Evolutionary conservation across 2,329 filamentous ascomycete genomes (phyloP), one percentile per base, ranked within the genome.

Genomic region (Alternaria infectoria): DNA sequence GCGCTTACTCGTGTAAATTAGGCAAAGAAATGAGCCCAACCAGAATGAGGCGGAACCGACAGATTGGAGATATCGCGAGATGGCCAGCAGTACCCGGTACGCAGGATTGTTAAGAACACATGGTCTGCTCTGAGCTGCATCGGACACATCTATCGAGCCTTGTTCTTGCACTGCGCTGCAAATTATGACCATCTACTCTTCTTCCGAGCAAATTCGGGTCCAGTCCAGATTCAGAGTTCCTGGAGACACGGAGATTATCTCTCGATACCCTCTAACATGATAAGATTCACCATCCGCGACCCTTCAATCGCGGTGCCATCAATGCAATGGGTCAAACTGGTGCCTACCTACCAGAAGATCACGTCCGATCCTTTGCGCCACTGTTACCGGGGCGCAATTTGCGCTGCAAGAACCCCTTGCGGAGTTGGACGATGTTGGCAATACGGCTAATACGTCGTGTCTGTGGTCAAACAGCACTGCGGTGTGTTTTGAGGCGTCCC

Each of bases 1-100:
- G 40, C 43, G 46, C 59, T 66, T 63, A 66, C 60, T 60, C 60
- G 60, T 66, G 60, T 40, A 63, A 50, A 54, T 62, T 63, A 50
- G 56, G 43, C 52, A 55, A 60, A 32, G 46, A 63, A 60, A 60
- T 63, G 47, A 66, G 43, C 30, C 26, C 30, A 54, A 47, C 15
- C 40, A 40, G 52, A 61, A 46, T 64, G 64, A 66, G 61, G 57
- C 57, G 57, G 21, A 19, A 56, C 57, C 60, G 50, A 54, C 49
- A 32, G 56, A 32, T 52, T 56, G 32, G 51, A 26, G 59, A 8
- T 23, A 54, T 51, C 15, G 54, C 32, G 56, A 61, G 47, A 46
- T 47, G 25, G 26, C 55, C 25, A 65, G 52, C 59, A 54, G 25
- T 40, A 36, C 55, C 47, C 45, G 26, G 52, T 43, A 52, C 21